Evolutionary conservation across 495 filamentous ascomycete species (phyloP).

Genomic region (Neurospora discreta): DNA sequence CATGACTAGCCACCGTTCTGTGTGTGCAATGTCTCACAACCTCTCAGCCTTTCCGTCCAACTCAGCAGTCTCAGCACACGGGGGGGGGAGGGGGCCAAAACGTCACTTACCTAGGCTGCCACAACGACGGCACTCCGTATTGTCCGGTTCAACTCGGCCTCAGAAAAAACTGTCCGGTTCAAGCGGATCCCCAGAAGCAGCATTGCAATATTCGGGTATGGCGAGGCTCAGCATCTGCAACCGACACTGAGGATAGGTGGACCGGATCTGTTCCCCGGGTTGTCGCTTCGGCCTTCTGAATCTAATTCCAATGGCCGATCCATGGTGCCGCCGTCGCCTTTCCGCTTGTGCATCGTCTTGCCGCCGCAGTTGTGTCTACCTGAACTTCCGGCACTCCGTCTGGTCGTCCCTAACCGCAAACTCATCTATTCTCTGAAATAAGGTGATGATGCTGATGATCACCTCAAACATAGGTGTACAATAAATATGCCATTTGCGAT

Average conservation of each 20-base stretch:
- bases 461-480: background rate
- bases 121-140: background rate
- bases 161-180: background rate
- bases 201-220: background rate
- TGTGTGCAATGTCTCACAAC: background rate
- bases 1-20: background rate
- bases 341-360: background rate
- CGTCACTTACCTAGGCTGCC: background rate
- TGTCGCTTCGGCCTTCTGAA: background rate
- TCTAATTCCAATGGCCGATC: background rate
- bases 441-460: background rate
- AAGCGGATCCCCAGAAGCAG: background rate
- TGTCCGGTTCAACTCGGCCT: background rate
- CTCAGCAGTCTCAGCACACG: background rate
- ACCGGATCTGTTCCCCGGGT: background rate
- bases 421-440: background rate
- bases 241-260: background rate
- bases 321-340: background rate
- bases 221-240: background rate
- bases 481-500: background rate
- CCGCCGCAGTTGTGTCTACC: background rate
- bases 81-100: background rate
- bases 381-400: background rate
- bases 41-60: background rate
- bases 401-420: background rate